These are phyloP conservation scores for Saccharomyces hybrid DNA, from an alignment of 1,139 yeast species.

Conservation along the genomic window DNA sequence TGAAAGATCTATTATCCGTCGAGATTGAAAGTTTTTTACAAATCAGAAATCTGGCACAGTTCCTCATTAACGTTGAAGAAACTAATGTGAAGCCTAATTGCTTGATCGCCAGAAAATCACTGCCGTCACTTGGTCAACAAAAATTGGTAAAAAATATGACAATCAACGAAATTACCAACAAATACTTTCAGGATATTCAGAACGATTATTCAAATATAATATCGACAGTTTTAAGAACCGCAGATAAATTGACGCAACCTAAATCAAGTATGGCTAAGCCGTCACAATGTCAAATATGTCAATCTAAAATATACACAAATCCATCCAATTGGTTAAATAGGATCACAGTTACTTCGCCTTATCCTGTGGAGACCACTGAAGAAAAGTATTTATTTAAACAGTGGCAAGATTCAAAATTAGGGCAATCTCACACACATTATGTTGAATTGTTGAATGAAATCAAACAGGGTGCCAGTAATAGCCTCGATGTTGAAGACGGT, in stretches of 20 bases:
- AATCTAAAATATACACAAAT: constrained; percentile 42
- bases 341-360: constrained; percentile 61
- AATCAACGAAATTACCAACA: constrained; percentile 66
- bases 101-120: neutral
- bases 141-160: constrained; percentile 57
- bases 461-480: constrained; percentile 4
- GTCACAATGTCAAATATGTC: constrained; percentile 45
- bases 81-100: neutral
- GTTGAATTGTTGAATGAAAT: constrained; percentile 12
- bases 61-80: constrained; percentile 11
- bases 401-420: constrained; percentile 28
- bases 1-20: constrained; percentile 61
- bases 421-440: constrained; percentile 10
- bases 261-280: constrained; percentile 11
- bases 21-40: constrained; percentile 51
- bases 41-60: constrained; percentile 5
- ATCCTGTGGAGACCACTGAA: constrained; percentile 42
- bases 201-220: constrained; percentile 84
- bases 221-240: constrained; percentile 87
- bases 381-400: constrained; percentile 37
- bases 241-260: constrained; percentile 65
- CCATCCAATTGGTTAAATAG: constrained; percentile 63
- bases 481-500: constrained; percentile 8
- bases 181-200: constrained; percentile 69
- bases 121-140: neutral